Evolutionary conservation across 768 basidiomycete species (phyloP), one percentile per base, ranked within the genome.

Genomic region (Strobilomyces confusus): DNA sequence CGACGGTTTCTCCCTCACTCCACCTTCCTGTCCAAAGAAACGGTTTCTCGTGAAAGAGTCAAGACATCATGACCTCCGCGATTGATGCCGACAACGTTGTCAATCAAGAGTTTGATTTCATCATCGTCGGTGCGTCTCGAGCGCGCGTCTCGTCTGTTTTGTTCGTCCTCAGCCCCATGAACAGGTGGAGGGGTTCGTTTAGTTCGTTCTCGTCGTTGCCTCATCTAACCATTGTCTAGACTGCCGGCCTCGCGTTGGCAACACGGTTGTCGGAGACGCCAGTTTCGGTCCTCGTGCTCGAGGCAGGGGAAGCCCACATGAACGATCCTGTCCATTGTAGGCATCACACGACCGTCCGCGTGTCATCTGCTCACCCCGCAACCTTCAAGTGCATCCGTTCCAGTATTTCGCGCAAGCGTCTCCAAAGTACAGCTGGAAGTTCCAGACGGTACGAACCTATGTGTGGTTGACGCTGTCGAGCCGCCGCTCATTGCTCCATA

Each of bases 371-470:
- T 51, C 42, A 51, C 23, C 8, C 2, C 11, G n/a, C 20, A 17
- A 5, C 19, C 32, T 43, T 23, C 25, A n/a, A 51, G 49, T 51
- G n/a, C 42, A 25, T 6, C 49, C 33, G 25, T 15, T 19, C 32
- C 49, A 51, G 33, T 17, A 9, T 6, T 5, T 5, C 11, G 49
- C 49, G n/a, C 49, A 12, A 4, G n/a, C 34, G 5, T 5, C 9
- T n/a, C 32, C 41, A 36, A 51, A 44, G 33, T 51, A 51, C 36
- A 44, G 9, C 20, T 51, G 49, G 49, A 23, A 26, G 14, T 51
- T 51, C 15, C 49, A 26, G n/a, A 51, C 49, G 42, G 49, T 51
- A 51, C 12, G 19, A 5, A 9, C 43, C 32, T 15, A 9, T 15
- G 22, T 2, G 20, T 26, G 23, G 11, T 32, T n/a, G 17, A 19